Base-by-base conservation (phyloP, 352 stramenopile genomes). In the Aphanomyces stellatus region DNA sequence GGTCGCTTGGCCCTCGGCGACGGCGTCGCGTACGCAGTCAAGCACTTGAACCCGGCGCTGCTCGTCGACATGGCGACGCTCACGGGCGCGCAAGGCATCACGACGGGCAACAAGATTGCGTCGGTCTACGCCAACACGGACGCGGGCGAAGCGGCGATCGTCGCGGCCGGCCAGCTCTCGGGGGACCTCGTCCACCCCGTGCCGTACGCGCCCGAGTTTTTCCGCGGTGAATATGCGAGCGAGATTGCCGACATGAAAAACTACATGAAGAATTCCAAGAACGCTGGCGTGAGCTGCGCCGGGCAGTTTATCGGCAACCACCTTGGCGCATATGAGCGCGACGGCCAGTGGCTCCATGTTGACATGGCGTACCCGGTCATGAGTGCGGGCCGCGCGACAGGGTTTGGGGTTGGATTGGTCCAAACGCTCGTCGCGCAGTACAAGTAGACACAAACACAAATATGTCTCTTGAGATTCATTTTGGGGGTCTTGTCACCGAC, bases 241-340 rank as follows among this genome's bases (percentile, higher is more conserved):
- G 66, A 75, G 13, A 25, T 95, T 6, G 88, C 89, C 3, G 89
- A 97, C 69, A 96, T 96, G 89, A 97, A 97, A 65, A 97, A 97
- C 71, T 84, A 69, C 28, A 87, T 93, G 27, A 86, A 85, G 53
- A 82, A 93, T 71, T 63, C 82, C 11, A 53, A 55, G 30, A 95
- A 95, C 72, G 87, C 81, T 6, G 86, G 91, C 69, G 76, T 75
- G 19, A 87, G 72, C 28, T 96, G 89, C 74, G 87, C 88, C 27
- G 87, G 60, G 11, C 84, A 96, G 65, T 97, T 97, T 65, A 93
- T 97, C 71, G 87, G 86, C 64, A 79, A 78, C 51, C 87, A 97
- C 70, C 72, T 96, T 35, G 72, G 80, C 59, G 68, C 75, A 6
- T 75, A 67, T 42, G 80, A 88, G 24, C 56, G 78, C 35, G 74